phyloP scores from a whole-genome alignment of 441 rosid species.

The Euphorbia celastroides region DNA sequence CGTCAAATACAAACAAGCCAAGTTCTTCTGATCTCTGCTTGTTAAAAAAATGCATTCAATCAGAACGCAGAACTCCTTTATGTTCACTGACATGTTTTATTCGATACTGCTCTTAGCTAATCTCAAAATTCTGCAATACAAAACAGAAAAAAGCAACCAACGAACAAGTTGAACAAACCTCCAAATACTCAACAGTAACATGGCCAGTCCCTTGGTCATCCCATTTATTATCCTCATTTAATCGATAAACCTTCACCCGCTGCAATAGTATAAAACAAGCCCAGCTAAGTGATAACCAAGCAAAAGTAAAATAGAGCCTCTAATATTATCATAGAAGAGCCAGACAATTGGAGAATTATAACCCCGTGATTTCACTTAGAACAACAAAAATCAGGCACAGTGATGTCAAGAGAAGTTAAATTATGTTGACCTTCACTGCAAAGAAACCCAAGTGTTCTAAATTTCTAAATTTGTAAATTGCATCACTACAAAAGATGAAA shows the following conservation, averaged over 20 bases:
- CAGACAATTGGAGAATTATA: not conserved
- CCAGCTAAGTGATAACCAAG: not conserved
- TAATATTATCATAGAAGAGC: not conserved
- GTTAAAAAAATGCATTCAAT: conserved; percentile 20
- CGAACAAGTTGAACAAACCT: conserved; percentile 48
- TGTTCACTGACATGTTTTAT: not conserved
- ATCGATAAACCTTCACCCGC: conserved; percentile 95
- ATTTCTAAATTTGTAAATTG: not conserved
- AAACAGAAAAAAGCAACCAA: conserved; percentile 12
- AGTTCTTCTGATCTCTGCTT: conserved; percentile 86
- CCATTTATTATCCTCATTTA: conserved; percentile 95
- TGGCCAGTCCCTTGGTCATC: conserved; percentile 99
- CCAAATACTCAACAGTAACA: conserved; percentile 80
- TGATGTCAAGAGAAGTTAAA: not conserved
- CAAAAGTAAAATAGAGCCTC: not conserved
- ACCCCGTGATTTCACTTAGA: not conserved
- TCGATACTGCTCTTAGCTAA: not conserved
- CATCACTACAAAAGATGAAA: not conserved
- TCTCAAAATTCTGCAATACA: conserved; percentile 11
- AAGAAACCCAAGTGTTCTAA: not conserved
- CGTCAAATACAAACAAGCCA: conserved; percentile 80
- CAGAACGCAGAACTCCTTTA: conserved; percentile 15
- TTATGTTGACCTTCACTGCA: not conserved
- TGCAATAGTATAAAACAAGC: conserved; percentile 29
- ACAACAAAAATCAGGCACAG: not conserved